phyloP scores from a whole-genome alignment of 2,329 filamentous ascomycete species.

The Huntiella savannae region DNA sequence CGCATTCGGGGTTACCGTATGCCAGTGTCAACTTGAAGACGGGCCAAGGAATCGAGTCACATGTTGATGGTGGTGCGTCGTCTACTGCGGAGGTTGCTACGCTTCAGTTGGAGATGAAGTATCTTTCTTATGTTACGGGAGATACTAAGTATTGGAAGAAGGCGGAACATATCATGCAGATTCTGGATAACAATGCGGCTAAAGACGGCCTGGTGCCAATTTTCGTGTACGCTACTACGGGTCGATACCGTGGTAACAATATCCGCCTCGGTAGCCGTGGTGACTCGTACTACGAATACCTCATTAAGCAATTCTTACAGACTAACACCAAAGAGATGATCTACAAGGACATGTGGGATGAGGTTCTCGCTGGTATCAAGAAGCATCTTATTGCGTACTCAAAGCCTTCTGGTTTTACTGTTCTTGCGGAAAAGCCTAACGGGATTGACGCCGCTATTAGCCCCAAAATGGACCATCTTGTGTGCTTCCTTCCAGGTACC shows the following conservation, averaged over 20 bases:
- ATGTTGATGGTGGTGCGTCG: slow-evolving; percentile 69
- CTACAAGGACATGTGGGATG: slow-evolving; percentile 85
- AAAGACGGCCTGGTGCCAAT: slow-evolving; percentile 80
- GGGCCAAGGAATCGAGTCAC: slow-evolving; percentile 56
- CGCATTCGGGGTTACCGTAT: slow-evolving; percentile 67
- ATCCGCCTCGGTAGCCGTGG: slow-evolving; percentile 85
- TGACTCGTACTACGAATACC: slow-evolving; percentile 96
- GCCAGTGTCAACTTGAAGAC: slow-evolving; percentile 78
- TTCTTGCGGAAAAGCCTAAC: slow-evolving; percentile 66
- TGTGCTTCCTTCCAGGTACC: slow-evolving; percentile 93
- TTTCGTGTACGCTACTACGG: slow-evolving; percentile 63
- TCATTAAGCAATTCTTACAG: slow-evolving; percentile 96
- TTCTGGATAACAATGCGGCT: slow-evolving; percentile 65
- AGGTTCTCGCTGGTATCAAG: slow-evolving; percentile 66
- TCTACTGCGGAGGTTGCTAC: slow-evolving; percentile 89
- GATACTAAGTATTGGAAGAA: slow-evolving; percentile 85
- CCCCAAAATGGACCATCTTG: slow-evolving; percentile 94
- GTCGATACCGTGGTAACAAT: slow-evolving; percentile 64
- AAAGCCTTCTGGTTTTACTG: slow-evolving; percentile 58
- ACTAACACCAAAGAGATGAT: slow-evolving; percentile 70
- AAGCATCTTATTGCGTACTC: slow-evolving; percentile 89
- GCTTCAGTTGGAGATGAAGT: slow-evolving; percentile 91
- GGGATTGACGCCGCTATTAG: slow-evolving; percentile 48
- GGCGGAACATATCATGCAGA: slow-evolving; percentile 77
- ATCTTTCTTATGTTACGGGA: slow-evolving; percentile 82